phyloP scores from a whole-genome alignment of 305 asterid genomes.

The Plantago coronopus region DNA sequence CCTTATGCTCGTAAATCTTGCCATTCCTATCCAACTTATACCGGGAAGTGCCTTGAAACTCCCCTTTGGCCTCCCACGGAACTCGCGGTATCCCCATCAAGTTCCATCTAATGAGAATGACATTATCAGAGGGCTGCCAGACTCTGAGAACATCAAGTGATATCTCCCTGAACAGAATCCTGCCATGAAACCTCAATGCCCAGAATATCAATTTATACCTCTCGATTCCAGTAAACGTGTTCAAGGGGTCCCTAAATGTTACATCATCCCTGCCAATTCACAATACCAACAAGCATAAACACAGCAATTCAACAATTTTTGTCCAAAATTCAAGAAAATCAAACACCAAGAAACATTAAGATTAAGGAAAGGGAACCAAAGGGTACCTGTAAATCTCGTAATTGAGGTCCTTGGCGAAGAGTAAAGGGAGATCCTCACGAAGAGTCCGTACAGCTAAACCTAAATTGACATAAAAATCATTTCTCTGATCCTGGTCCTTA shows the following conservation, averaged over 20 bases:
- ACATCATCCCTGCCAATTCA: slow-evolving; percentile 70
- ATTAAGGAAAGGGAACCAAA: not conserved
- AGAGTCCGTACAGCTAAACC: slow-evolving; percentile 82
- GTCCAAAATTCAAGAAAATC: not conserved
- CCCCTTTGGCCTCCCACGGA: slow-evolving; percentile 87
- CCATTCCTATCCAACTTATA: slow-evolving; percentile 90
- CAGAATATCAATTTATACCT: slow-evolving; percentile 86
- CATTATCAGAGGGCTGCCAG: slow-evolving; percentile 85
- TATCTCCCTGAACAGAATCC: slow-evolving; percentile 62
- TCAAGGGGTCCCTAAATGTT: slow-evolving; percentile 80
- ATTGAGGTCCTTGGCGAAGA: slow-evolving; percentile 79
- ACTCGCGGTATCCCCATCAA: slow-evolving; percentile 83
- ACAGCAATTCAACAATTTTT: not conserved
- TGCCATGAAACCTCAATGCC: slow-evolving; percentile 82
- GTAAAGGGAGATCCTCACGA: slow-evolving; percentile 68
- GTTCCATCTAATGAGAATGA: slow-evolving; percentile 88
- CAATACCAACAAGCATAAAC: not conserved
- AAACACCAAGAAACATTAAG: not conserved
- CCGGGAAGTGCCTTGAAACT: slow-evolving; percentile 91
- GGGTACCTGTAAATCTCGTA: slow-evolving; percentile 71
- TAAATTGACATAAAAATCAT: slow-evolving; percentile 70
- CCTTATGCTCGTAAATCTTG: slow-evolving; percentile 86
- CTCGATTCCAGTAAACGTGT: slow-evolving; percentile 72
- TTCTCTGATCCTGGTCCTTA: slow-evolving; percentile 38
- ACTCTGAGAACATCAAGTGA: slow-evolving; percentile 82